Evolutionary conservation across 345 rosid genomes (phyloP).

Genomic region (Alliaria petiolata): DNA sequence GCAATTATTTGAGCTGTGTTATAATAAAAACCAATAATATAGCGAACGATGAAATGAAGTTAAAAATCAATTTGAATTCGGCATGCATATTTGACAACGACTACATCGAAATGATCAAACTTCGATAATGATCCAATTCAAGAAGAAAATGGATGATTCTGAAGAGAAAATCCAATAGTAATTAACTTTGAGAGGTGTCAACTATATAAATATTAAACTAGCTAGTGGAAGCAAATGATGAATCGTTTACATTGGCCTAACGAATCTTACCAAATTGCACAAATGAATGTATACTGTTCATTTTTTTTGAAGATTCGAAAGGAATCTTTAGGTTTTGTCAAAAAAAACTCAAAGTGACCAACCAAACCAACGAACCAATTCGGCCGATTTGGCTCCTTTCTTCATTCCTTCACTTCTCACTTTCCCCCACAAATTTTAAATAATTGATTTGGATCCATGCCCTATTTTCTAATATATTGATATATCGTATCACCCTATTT

Average conservation of each 20-base stretch:
- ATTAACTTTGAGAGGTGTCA: not conserved
- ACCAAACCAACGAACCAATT: constrained; percentile 25
- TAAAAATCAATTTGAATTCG: not conserved
- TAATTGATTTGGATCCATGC: constrained; percentile 8
- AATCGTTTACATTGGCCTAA: constrained; percentile 18
- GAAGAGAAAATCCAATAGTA: not conserved
- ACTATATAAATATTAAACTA: not conserved
- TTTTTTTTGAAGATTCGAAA: not conserved
- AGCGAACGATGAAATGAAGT: not conserved
- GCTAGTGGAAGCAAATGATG: not conserved
- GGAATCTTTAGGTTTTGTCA: constrained; percentile 22
- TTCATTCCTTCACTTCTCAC: constrained; percentile 21
- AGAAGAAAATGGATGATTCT: not conserved
- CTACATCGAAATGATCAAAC: not conserved
- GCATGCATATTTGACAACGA: not conserved
- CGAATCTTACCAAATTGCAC: constrained; percentile 12
- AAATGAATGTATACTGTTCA: not conserved
- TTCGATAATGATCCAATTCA: not conserved
- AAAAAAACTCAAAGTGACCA: constrained; percentile 21
- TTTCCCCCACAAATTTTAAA: not conserved
- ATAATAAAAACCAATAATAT: not conserved
- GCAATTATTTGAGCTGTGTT: not conserved
- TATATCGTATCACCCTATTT: no score
- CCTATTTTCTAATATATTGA: no score
- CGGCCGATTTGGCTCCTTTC: constrained; percentile 17